phyloP scores from a whole-genome alignment of 2,329 filamentous ascomycete species.

The Cladophialophora bantiana region DNA sequence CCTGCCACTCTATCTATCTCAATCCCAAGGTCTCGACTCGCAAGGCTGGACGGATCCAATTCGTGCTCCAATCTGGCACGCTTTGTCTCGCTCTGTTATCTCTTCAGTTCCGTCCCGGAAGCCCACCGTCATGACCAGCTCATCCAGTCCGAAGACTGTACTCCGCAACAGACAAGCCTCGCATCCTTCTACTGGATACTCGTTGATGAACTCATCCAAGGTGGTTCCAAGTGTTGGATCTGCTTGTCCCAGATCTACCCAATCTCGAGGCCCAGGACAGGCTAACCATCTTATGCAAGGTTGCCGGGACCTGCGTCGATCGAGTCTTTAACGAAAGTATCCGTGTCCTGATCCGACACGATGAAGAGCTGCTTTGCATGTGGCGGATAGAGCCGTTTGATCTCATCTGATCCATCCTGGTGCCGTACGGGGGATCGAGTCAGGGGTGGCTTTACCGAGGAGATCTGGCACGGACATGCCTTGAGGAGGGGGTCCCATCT shows the following conservation, averaged over 20 bases:
- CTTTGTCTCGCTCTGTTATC: not conserved
- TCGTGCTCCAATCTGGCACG: not conserved
- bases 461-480: not conserved
- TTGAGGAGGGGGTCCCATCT: conserved; percentile 3
- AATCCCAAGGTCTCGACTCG: not conserved
- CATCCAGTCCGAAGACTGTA: not conserved
- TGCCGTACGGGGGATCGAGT: conserved; percentile 1
- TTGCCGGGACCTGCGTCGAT: conserved; percentile 6
- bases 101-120: not conserved
- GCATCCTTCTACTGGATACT: not conserved
- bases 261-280: not conserved
- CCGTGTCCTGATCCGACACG: conserved; percentile 3
- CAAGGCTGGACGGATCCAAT: not conserved
- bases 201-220: not conserved
- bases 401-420: conserved; percentile 2
- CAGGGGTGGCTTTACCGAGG: not conserved
- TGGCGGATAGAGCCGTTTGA: conserved; percentile 6
- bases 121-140: not conserved
- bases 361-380: not conserved
- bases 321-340: conserved; percentile 6
- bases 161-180: not conserved
- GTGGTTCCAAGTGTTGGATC: not conserved
- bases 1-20: not conserved
- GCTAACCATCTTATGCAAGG: not conserved
- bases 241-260: not conserved